Percentiles rank a stretch among this genome's conserved stretches.
Evolutionary conservation across 2,329 filamentous ascomycete species (phyloP).

Genomic region (Lachnum nothofagi): DNA sequence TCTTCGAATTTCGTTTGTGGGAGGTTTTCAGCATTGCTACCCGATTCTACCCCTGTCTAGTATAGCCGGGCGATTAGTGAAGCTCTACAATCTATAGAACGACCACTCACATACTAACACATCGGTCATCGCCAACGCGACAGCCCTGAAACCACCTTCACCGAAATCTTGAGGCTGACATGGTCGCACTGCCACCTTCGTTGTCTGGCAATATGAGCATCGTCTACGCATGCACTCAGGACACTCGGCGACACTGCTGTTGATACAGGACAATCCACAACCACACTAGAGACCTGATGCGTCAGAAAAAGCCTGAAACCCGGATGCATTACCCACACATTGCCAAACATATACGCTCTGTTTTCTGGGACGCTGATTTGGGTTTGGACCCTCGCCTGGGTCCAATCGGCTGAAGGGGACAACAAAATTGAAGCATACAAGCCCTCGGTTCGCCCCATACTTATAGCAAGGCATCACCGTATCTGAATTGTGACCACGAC

Average conservation of each 20-base stretch:
- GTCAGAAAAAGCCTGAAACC: background rate
- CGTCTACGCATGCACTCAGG: background rate
- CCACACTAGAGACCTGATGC: background rate
- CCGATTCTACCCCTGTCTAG: background rate
- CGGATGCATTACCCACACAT: background rate
- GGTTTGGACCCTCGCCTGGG: no score
- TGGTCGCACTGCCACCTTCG: conserved; percentile 2
- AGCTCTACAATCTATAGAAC: background rate
- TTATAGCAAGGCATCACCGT: no score
- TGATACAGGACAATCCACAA: conserved; percentile 1
- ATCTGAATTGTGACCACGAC: no score
- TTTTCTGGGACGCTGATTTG: background rate
- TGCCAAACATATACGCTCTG: background rate
- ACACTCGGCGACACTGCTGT: background rate
- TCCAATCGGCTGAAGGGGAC: no score
- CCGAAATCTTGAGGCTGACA: background rate
- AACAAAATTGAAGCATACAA: no score
- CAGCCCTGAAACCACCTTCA: background rate
- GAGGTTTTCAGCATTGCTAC: background rate
- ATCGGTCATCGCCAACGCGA: background rate
- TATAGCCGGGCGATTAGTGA: background rate
- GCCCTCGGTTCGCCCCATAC: no score
- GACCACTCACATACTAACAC: background rate
- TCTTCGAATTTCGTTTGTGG: background rate
- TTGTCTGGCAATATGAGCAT: conserved; percentile 4